A percentile compares a stretch with the other conserved stretches of the same genome.
Conservation (phyloP, 768 basidiomycete species). For the Mycena galericulata region DNA sequence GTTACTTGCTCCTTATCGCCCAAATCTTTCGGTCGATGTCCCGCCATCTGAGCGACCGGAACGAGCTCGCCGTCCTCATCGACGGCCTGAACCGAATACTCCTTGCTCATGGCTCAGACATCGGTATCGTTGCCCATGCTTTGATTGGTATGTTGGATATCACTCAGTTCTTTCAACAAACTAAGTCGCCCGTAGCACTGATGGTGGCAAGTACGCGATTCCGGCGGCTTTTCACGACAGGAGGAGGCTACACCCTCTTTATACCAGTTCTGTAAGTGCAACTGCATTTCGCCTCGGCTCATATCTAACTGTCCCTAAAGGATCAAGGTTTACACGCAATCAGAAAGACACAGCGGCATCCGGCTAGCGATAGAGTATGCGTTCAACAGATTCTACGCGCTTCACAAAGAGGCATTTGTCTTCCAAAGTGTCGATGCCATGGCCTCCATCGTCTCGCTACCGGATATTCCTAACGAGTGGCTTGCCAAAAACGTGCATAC, state of each 20-base stretch:
- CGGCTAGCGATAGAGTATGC: slow-evolving; percentile 78
- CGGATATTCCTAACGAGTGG: slow-evolving; percentile 61
- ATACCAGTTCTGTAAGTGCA: slow-evolving; percentile 66
- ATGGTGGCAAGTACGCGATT: slow-evolving; percentile 85
- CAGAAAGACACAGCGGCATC: slow-evolving; percentile 67
- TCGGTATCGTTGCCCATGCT: slow-evolving; percentile 80
- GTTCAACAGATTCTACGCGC: slow-evolving; percentile 76
- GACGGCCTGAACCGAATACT: slow-evolving; percentile 81
- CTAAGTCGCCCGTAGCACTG: slow-evolving; percentile 55
- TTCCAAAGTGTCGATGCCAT: slow-evolving; percentile 79
- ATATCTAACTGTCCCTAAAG: slow-evolving; percentile 1
- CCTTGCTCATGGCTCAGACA: slow-evolving; percentile 75
- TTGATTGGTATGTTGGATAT: slow-evolving; percentile 67
- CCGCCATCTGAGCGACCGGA: slow-evolving; percentile 75
- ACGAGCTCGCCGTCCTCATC: slow-evolving; percentile 72
- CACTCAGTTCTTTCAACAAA: background rate
- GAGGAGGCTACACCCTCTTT: slow-evolving; percentile 79
- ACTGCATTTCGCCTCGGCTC: background rate
- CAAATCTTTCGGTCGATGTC: slow-evolving; percentile 82
- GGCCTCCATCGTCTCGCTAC: slow-evolving; percentile 64
- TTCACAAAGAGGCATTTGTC: slow-evolving; percentile 79
- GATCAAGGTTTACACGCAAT: slow-evolving; percentile 76
- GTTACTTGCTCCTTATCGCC: slow-evolving; percentile 74
- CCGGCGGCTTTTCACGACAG: slow-evolving; percentile 78
- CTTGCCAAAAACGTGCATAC: slow-evolving; percentile 67